Percentiles rank a stretch among this genome's conserved stretches.
Evolutionary conservation across 75 land plant genomes (phyloP).

Genomic region (Selaginella tamariscina): DNA sequence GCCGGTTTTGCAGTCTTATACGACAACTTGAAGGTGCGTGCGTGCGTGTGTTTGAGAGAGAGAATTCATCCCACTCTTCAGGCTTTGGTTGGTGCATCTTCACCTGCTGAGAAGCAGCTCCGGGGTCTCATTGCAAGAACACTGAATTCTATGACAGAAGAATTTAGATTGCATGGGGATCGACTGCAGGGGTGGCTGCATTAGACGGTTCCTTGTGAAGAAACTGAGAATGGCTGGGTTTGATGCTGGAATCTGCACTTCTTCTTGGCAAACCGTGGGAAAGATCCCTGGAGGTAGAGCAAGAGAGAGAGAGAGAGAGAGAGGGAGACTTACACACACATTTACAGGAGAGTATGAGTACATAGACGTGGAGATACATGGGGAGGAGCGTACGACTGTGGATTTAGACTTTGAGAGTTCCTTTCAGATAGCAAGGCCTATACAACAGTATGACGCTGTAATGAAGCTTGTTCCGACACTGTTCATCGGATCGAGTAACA

Average conservation of each 20-base stretch:
- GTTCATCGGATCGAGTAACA: conserved; percentile 19
- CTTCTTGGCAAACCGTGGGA: conserved; percentile 22
- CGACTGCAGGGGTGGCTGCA: conserved; percentile 36
- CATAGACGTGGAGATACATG: conserved; percentile 21
- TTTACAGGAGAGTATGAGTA: conserved; percentile 33
- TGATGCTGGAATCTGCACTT: conserved; percentile 33
- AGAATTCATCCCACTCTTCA: conserved; percentile 4
- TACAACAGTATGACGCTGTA: conserved; percentile 20
- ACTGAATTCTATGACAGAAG: conserved; percentile 18
- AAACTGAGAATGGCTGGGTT: conserved; percentile 23
- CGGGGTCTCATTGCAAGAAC: conserved; percentile 13
- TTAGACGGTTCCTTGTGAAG: conserved; percentile 28
- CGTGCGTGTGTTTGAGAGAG: neutral
- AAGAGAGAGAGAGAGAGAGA: too few relatives aligned
- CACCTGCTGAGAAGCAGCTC: conserved; percentile 22
- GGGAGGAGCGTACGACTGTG: conserved; percentile 23
- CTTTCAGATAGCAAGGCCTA: conserved; percentile 36
- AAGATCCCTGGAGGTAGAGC: conserved; percentile 34
- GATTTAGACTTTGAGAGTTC: conserved; percentile 33
- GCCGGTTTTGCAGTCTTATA: conserved; percentile 5
- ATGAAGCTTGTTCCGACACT: conserved; percentile 22
- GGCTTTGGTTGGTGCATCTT: conserved; percentile 13
- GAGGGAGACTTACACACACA: neutral
- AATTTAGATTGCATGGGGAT: conserved; percentile 10
- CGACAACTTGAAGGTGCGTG: conserved; percentile 18